phyloP scores from a whole-genome alignment of 148 eudicot species.

The Chenopodium album region DNA sequence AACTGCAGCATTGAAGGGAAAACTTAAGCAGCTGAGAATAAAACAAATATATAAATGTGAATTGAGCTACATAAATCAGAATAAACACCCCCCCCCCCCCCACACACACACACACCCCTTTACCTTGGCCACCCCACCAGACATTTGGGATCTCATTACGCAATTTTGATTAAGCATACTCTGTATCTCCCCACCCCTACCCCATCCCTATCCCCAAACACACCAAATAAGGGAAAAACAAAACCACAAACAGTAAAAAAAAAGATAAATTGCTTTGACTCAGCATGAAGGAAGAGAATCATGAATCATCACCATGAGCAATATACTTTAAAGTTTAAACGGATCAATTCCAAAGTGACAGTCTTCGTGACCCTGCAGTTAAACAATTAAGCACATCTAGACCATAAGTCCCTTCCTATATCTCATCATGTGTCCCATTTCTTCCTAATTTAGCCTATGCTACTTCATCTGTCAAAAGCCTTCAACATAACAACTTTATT shows the following conservation, averaged over 20 bases:
- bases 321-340: no score
- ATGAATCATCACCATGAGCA: not conserved
- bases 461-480: not conserved
- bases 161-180: no score
- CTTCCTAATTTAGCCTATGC: not conserved
- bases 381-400: no score
- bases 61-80: not conserved
- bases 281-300: not conserved
- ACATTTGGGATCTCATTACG: no score
- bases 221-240: not conserved
- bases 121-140: no score
- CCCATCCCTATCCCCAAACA: no score
- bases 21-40: not conserved
- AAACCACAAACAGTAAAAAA: not conserved
- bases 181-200: no score
- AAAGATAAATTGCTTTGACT: not conserved
- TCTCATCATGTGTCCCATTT: not conserved
- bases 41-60: not conserved
- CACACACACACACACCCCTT: no score
- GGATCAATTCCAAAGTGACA: not conserved
- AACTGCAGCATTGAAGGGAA: constrained; percentile 22
- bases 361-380: not conserved
- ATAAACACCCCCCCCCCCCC: no score
- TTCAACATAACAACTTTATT: no score
- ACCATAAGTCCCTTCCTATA: no score